A percentile compares a stretch with the other conserved stretches of the same genome.
Conservation (phyloP, 768 basidiomycete genomes). For the Psilocybe subaeruginosa region DNA sequence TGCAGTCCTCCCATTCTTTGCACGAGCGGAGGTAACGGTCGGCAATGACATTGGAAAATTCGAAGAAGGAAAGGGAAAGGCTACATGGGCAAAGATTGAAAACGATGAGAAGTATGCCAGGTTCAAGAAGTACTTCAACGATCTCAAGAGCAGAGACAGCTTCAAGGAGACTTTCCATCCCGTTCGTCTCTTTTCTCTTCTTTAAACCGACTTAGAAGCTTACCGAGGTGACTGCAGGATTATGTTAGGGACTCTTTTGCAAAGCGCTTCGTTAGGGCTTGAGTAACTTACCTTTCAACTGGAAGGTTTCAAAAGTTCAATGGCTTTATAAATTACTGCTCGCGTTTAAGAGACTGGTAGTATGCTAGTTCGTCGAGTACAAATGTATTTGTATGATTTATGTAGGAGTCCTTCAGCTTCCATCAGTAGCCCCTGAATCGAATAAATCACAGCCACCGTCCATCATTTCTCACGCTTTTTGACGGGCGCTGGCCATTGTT, state of each 20-base stretch:
- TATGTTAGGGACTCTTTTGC: slow-evolving; percentile 12
- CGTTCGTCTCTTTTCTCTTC: slow-evolving; percentile 35
- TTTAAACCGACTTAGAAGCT: neutral
- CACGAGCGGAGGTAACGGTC: slow-evolving; percentile 46
- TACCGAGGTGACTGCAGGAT: neutral
- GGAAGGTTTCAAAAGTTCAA: no score
- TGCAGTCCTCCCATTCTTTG: slow-evolving; percentile 62
- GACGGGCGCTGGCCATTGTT: no score
- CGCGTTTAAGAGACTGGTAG: no score
- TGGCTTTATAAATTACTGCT: no score
- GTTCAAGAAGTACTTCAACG: slow-evolving; percentile 49
- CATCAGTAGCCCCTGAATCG: no score
- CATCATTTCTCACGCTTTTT: no score
- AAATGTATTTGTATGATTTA: no score
- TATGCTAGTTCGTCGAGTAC: no score
- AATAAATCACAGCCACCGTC: no score
- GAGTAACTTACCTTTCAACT: neutral
- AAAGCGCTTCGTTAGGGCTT: slow-evolving; percentile 10
- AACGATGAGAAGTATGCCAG: slow-evolving; percentile 50
- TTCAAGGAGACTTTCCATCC: slow-evolving; percentile 56
- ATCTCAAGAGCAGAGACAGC: slow-evolving; percentile 53
- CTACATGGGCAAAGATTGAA: slow-evolving; percentile 43
- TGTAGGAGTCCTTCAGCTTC: no score
- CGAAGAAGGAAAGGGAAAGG: slow-evolving; percentile 48
- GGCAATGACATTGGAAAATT: slow-evolving; percentile 57